Conservation (phyloP, 768 basidiomycete species). For the Boletus reticulatus region DNA sequence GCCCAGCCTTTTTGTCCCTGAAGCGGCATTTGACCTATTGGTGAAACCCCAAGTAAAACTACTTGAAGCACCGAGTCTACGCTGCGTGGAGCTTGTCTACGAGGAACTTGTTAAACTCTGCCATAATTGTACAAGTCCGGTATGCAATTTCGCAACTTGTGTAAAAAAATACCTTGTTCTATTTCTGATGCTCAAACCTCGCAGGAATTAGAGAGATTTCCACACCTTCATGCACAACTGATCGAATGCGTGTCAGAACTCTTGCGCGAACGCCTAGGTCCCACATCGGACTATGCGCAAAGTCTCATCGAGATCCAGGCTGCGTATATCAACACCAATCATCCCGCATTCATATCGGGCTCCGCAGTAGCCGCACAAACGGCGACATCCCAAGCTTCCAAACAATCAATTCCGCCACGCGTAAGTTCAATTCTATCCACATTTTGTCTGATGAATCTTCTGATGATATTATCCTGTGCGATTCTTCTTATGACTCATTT, state of each 20-base stretch:
- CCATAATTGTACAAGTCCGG: conserved; percentile 93
- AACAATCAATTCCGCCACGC: conserved; percentile 45
- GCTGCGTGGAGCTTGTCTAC: conserved; percentile 97
- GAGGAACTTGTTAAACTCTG: conserved; percentile 99
- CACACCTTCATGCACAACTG: conserved; percentile 86
- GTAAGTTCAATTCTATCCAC: conserved; percentile 39
- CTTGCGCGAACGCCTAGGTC: conserved; percentile 90
- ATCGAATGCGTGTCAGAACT: conserved; percentile 98
- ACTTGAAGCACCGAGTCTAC: conserved; percentile 87
- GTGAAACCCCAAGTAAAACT: conserved; percentile 99
- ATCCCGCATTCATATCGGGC: conserved; percentile 88
- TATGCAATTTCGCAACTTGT: conserved; percentile 36
- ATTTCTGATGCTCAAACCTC: conserved; percentile 10
- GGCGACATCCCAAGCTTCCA: conserved; percentile 39
- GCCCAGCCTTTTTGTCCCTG: conserved; percentile 95
- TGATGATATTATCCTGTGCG: conserved; percentile 10
- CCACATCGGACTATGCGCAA: conserved; percentile 95
- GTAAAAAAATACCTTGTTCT: background rate
- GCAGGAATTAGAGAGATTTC: conserved; percentile 95
- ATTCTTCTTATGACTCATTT: conserved; percentile 16
- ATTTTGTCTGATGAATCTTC: conserved; percentile 4
- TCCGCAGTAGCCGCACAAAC: conserved; percentile 63
- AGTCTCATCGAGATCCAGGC: conserved; percentile 96
- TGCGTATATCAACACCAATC: conserved; percentile 99
- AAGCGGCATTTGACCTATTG: conserved; percentile 93